Base-by-base conservation (phyloP, 192 early-diverging fungal genomes). In the Umbelopsis sp. region DNA sequence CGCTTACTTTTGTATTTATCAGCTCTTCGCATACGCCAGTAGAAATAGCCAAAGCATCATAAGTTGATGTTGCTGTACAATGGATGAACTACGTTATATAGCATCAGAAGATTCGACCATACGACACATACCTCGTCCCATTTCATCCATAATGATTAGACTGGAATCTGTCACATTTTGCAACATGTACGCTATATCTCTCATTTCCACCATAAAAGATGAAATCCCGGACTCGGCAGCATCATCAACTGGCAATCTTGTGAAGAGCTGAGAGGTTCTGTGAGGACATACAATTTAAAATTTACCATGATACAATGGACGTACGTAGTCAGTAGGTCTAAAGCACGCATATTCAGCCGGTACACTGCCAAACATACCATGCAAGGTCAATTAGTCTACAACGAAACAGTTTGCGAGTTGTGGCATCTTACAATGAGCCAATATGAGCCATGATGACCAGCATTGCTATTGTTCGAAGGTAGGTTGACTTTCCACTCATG, bases 401-500 rank as follows among this genome's bases (percentile, higher is more conserved):
- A 25, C 24, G 54, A 1, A 11, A 10, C 29, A n/a, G 20, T 41
- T 21, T 9, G 36, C 22, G 14, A 43, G 10, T 38, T 69, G 59
- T 69, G 59, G 26, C 49, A 12, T 71, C 84, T 80, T 88, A 89
- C 88, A 87, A 92, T 31, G 83, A 82, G 20, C 94, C 95, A 24
- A 96, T 91, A 51, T 98, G 95, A 0, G 95, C 93, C 90, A 98
- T 86, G 29, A 97, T 87, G 4, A 71, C 82, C 25, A 94, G 72
- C 7, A 96, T 82, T 1, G 91, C 91, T 32, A 94, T 88, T 74
- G 94, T 94, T 1, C 89, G 84, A 41, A 98, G 67, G 76, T 94
- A 96, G 7, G 94, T 95, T 14, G 90, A 89, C 75, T 96, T 96
- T 24, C 95, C 95, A 38, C 91, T 90, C 95, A 95, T 96, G 73